Conservation (phyloP, 805 yeast genomes). For the Ogataea sp. region DNA sequence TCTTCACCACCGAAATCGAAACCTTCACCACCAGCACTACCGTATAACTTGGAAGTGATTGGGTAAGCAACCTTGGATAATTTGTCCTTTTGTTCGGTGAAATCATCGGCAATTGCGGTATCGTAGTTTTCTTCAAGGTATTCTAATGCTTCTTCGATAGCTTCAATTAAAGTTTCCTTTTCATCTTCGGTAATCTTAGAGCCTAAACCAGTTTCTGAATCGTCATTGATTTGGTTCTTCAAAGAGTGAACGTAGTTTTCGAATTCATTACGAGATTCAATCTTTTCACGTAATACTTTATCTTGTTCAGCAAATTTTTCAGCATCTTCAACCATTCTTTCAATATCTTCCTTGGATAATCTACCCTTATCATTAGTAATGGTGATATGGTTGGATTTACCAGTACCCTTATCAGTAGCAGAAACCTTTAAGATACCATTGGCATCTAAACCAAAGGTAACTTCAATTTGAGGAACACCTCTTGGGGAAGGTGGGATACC, state of each 20-base stretch:
- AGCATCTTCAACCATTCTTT: conserved; percentile 96
- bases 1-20: conserved; percentile 47
- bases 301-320: conserved; percentile 93
- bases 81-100: conserved; percentile 83
- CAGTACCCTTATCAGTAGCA: conserved; percentile 91
- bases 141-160: conserved; percentile 68
- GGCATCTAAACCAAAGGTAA: conserved; percentile 81
- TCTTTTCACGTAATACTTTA: conserved; percentile 70
- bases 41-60: conserved; percentile 81
- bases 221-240: conserved; percentile 48
- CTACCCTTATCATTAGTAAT: conserved; percentile 94
- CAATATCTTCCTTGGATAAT: conserved; percentile 87
- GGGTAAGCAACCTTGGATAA: conserved; percentile 82
- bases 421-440: conserved; percentile 81
- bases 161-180: conserved; percentile 81
- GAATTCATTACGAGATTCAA: conserved; percentile 79
- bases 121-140: conserved; percentile 68
- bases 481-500: conserved; percentile 90
- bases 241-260: conserved; percentile 85
- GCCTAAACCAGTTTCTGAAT: conserved; percentile 52
- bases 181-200: conserved; percentile 83
- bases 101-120: conserved; percentile 85
- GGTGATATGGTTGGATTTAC: conserved; percentile 84
- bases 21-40: conserved; percentile 31
- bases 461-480: conserved; percentile 88